Evolutionary conservation across 176 grass and related monocot species (phyloP).

Genomic region (Lolium rigidum): DNA sequence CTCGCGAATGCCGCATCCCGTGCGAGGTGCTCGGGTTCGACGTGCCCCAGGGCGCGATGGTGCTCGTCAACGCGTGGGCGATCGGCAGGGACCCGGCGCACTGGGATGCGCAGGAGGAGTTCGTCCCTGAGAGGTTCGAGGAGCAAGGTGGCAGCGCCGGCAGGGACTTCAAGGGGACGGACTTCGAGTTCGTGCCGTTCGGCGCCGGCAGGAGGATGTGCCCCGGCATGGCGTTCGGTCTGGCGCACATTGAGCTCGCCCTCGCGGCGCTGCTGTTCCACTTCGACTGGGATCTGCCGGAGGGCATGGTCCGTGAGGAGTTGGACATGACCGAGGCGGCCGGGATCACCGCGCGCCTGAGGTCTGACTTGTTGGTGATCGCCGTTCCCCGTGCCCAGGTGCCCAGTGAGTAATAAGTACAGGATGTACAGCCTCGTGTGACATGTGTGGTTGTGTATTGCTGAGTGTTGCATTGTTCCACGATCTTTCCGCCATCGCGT

Average conservation of each 20-base stretch:
- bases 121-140: constrained; percentile 46
- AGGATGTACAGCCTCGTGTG: not conserved
- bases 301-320: not conserved
- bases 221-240: constrained; percentile 46
- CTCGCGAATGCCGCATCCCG: not conserved
- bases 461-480: too few species aligned
- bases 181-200: constrained; percentile 51
- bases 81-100: constrained; percentile 43
- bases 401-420: not conserved
- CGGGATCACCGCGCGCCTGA: not conserved
- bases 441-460: too few species aligned
- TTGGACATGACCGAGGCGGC: constrained; percentile 34
- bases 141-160: not conserved
- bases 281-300: constrained; percentile 47
- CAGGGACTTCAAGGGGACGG: constrained; percentile 15
- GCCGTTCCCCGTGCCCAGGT: not conserved
- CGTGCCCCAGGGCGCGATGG: constrained; percentile 41
- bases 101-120: constrained; percentile 37
- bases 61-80: constrained; percentile 62
- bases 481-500: too few species aligned
- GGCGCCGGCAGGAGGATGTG: constrained; percentile 48
- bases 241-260: constrained; percentile 34
- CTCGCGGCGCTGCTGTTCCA: constrained; percentile 40
- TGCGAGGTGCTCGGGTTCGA: constrained; percentile 46
- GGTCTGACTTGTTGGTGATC: not conserved